Evolutionary conservation across 805 yeast genomes (phyloP), one percentile per base, ranked within the genome.

Genomic region (Candida manassasensis): DNA sequence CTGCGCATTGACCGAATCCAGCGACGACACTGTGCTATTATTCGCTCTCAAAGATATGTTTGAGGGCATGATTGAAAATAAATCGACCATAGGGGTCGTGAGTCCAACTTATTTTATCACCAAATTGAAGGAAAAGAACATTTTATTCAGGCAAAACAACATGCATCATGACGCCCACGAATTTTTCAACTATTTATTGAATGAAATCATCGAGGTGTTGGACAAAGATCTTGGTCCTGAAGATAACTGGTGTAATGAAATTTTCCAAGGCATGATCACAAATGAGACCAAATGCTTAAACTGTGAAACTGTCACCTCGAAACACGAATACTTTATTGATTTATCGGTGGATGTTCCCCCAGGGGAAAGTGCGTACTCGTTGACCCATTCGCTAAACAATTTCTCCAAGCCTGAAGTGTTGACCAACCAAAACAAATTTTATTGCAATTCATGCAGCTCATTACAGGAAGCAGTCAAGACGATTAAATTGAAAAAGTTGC

Each of bases 161-260:
- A 89, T 88, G 96, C 98, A 93, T 56, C 98, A 93, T 55, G 98
- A 93, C 66, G 97, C 97, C 4, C 98, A 93, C 59, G 98, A 93
- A 61, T 93, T 93, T 58, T 71, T 89, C 53, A 90, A 89, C 55
- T 89, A 84, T 52, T 56, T 89, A 46, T 66, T 93, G 35, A 93
- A 93, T 57, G 75, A 65, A 45, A 67, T 69, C 13, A 63, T 73
- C 10, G 88, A 84, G 43, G 70, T 83, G 12, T 64, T 84, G 33
- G 76, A 73, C 18, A 53, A 44, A 48, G 58, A 62, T 44, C 19
- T 45, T 28, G 60, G 59, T 4, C 29, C 42, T 8, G 49, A 50
- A 7, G 44, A 53, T 17, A 74, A 73, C 47, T 73, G 78, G 69
- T 69, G 90, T 36, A 81, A 77, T 32, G 74, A 77, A 19, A 63